Conservation (phyloP, 768 basidiomycete genomes). For the Leccinum subgranulosum region DNA sequence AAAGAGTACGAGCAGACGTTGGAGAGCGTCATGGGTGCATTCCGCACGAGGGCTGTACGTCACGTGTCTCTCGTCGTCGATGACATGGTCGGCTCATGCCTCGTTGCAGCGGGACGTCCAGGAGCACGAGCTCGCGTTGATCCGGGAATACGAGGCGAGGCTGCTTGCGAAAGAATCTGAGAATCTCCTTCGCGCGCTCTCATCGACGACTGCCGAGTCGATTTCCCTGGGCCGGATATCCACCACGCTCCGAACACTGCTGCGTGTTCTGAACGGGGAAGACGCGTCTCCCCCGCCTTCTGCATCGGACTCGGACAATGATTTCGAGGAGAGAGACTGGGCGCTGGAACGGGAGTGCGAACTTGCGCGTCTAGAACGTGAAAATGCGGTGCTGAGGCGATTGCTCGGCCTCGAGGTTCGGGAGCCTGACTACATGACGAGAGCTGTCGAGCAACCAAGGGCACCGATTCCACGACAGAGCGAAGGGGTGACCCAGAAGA, state of each 20-base stretch:
- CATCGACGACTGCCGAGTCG: conserved; percentile 61
- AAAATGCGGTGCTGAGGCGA: conserved; percentile 78
- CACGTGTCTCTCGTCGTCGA: background rate
- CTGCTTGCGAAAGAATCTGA: conserved; percentile 75
- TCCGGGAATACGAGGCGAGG: conserved; percentile 87
- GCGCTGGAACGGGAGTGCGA: conserved; percentile 90
- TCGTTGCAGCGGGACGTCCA: conserved; percentile 79
- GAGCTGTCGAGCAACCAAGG: conserved; percentile 12
- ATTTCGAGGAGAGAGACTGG: conserved; percentile 46
- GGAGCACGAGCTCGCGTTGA: conserved; percentile 83
- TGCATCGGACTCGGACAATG: conserved; percentile 7
- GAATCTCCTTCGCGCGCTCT: conserved; percentile 54
- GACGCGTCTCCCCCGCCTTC: conserved; percentile 29
- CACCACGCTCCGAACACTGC: conserved; percentile 60
- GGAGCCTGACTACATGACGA: conserved; percentile 13
- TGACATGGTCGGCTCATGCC: background rate
- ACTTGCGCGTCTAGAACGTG: conserved; percentile 78
- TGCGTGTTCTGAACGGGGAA: conserved; percentile 72
- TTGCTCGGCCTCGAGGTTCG: conserved; percentile 54
- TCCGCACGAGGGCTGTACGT: conserved; percentile 88
- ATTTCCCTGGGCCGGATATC: conserved; percentile 70
- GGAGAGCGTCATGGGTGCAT: conserved; percentile 89
- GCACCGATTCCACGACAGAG: conserved; percentile 10
- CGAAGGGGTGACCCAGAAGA: conserved; percentile 19
- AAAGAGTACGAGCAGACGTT: conserved; percentile 97